Percentiles rank a stretch among this genome's conserved stretches.
These are phyloP conservation scores for Calonectria ilicicola DNA, from an alignment of 2,329 filamentous ascomycete genomes.

Conservation along the genomic window DNA sequence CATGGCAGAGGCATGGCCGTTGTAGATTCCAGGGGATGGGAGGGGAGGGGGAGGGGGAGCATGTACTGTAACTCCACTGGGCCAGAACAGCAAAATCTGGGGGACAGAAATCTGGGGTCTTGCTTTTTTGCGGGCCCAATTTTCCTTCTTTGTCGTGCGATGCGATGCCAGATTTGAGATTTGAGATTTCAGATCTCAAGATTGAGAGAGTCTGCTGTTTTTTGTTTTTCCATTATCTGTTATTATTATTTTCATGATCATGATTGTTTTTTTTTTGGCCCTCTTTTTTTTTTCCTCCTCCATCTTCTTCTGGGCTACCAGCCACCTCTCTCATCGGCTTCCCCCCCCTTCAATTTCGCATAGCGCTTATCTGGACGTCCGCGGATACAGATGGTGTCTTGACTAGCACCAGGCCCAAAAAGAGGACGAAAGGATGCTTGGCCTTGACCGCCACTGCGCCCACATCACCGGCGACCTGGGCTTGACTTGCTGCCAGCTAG, in stretches of 20 bases:
- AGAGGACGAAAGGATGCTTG: not conserved
- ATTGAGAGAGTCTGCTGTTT: not conserved
- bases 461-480: not conserved
- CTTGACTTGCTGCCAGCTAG: not conserved
- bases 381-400: not conserved
- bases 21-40: not conserved
- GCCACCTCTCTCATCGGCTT: not conserved
- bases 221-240: not conserved
- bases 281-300: not conserved
- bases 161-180: not conserved
- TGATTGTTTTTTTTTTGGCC: not conserved
- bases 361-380: not conserved
- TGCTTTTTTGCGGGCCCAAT: constrained; percentile 1
- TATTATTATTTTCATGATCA: not conserved
- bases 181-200: constrained; percentile 1
- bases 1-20: not conserved
- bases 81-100: not conserved
- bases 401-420: not conserved
- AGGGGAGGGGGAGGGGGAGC: not conserved
- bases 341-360: not conserved
- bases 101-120: not conserved
- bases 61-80: not conserved
- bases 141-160: not conserved
- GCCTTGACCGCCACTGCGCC: not conserved
- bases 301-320: not conserved